Evolutionary conservation across 208 protist genomes (phyloP).

Genomic region (Trypanosoma cruzi): DNA sequence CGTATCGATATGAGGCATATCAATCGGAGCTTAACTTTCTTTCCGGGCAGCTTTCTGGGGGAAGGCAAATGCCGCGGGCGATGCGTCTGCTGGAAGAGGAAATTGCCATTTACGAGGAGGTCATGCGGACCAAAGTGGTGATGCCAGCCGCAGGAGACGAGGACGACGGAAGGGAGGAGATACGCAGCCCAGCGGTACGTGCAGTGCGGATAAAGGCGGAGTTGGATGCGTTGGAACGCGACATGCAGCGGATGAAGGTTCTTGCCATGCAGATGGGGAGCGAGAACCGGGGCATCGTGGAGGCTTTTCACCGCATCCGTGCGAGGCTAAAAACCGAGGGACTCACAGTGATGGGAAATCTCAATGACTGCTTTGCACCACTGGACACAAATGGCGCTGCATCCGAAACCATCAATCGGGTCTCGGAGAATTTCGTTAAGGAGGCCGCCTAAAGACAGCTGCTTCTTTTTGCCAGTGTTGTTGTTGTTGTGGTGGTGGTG

Average conservation of each 20-base stretch:
- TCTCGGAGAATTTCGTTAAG: background rate
- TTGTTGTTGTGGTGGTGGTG: background rate
- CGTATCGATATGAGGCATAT: conserved; percentile 95
- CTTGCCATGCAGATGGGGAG: conserved; percentile 48
- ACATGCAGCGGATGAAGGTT: conserved; percentile 47
- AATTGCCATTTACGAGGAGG: conserved; percentile 56
- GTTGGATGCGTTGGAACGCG: conserved; percentile 53
- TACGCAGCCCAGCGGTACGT: conserved; percentile 10
- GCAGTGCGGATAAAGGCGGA: conserved; percentile 46
- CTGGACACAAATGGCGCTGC: background rate
- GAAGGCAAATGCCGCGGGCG: conserved; percentile 62
- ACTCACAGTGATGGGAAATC: conserved; percentile 60
- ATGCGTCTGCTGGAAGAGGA: conserved; percentile 79
- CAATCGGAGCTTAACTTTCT: conserved; percentile 91
- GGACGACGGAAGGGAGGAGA: conserved; percentile 6
- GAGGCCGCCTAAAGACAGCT: background rate
- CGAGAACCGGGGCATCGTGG: conserved; percentile 62
- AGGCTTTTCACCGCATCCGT: conserved; percentile 55
- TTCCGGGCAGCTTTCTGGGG: conserved; percentile 58
- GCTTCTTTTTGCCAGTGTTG: conserved; percentile 9
- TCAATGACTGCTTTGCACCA: conserved; percentile 1
- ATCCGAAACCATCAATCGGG: background rate
- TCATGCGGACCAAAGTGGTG: conserved; percentile 24
- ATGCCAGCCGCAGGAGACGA: conserved; percentile 9
- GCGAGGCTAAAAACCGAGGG: conserved; percentile 49